phyloP scores from a whole-genome alignment of 106 monocot genomes.

The Dendrobium officinale region DNA sequence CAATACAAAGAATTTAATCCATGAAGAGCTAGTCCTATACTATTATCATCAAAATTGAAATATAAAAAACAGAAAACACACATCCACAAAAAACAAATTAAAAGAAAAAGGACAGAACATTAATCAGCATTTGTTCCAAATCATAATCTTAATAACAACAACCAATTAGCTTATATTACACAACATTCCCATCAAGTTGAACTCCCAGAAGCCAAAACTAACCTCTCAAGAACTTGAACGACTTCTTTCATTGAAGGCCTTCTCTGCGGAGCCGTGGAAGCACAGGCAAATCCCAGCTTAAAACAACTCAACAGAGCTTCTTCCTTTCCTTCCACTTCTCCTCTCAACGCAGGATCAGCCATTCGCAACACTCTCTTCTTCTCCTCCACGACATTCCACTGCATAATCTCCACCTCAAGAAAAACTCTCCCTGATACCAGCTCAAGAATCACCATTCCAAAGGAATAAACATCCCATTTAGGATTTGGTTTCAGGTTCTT shows the following conservation, averaged over 20 bases:
- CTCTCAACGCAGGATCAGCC: constrained; percentile 70
- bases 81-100: no score
- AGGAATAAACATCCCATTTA: constrained; percentile 92
- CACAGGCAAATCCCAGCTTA: constrained; percentile 73
- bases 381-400: constrained; percentile 76
- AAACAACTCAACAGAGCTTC: constrained; percentile 61
- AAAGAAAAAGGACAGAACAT: no score
- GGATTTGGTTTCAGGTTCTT: constrained; percentile 71
- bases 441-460: constrained; percentile 77
- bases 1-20: no score
- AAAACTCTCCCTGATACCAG: constrained; percentile 61
- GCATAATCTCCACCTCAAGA: constrained; percentile 61
- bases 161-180: no score
- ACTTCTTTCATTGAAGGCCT: constrained; percentile 92
- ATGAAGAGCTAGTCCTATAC: no score
- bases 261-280: constrained; percentile 43
- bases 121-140: no score
- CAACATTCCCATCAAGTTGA: not conserved
- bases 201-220: constrained; percentile 14
- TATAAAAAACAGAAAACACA: no score
- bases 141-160: not conserved
- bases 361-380: constrained; percentile 48
- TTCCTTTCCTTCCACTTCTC: constrained; percentile 73
- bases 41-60: no score
- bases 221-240: constrained; percentile 53